Base-by-base conservation (phyloP, 2,329 filamentous ascomycete genomes). In the Scytalidium lignicola region DNA sequence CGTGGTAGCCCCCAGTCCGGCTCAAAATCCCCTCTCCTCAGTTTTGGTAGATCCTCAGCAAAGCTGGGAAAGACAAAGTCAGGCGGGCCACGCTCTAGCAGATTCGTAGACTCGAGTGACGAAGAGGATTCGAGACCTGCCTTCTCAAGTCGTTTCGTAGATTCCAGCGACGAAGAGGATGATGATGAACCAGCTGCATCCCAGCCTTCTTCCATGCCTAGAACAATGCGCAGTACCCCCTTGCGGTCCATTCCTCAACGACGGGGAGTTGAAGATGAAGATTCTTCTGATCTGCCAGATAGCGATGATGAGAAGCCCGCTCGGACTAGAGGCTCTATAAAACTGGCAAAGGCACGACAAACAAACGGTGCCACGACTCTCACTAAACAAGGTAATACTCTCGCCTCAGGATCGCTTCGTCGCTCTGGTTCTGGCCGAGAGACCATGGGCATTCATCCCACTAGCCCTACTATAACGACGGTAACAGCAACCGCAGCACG, bases 101-200 rank as follows among this genome's bases (percentile, higher is more conserved):
- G 65, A 19, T 68, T 68, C 44, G 60, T 48, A 3, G 64, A 66
- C 46, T 67, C 64, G 2, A 66, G 62, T 40, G 55, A 58, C 17
- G 64, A 67, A 21, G 63, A 66, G 22, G 59, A 58, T 48, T 59
- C 54, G 15, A 55, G 54, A 23, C 54, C 58, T 18, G 43, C 56
- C 3, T 65, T 68, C 51, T 61, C 67, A 6, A 81, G 78, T 55
- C 73, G 82, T 1, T 80, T 86, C 52, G 73, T 63, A 3, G 79
- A 85, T 64, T 82, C 83, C 3, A 80, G 86, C 53, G 82, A 83
- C 53, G 82, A 85, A 29, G 7, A 8, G n/a, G 76, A 78, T 2
- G 70, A 78, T 2, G 70, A 57, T 29, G 63, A 57, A 23, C 62
- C 51, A 19, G 61, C 53, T 28, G 49, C 50, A 17, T 32, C 44